A percentile compares a stretch with the other conserved stretches of the same genome.
These are phyloP conservation scores for Cnidoscolus chayamansa DNA, from an alignment of 441 rosid species.

Conservation along the genomic window DNA sequence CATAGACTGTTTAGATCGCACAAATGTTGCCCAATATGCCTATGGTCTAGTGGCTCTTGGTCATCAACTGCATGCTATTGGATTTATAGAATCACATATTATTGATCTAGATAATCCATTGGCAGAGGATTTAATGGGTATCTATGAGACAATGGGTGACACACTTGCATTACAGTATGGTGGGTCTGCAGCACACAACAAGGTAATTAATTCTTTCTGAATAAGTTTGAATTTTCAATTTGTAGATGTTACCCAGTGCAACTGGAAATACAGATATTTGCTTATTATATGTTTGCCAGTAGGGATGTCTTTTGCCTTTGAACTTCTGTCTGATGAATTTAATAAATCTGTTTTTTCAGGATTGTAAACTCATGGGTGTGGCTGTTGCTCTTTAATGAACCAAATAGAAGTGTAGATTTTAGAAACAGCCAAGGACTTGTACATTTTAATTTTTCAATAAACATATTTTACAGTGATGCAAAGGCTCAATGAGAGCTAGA, in stretches of 20 bases:
- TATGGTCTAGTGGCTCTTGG: conserved; percentile 94
- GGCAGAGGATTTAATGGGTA: conserved; percentile 79
- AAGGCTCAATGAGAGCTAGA: neutral
- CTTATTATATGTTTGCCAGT: neutral
- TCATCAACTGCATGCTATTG: conserved; percentile 75
- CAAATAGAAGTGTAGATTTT: neutral
- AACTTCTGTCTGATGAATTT: neutral
- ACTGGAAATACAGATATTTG: neutral
- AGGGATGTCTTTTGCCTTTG: too few species aligned
- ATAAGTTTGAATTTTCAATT: neutral
- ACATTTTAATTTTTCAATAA: neutral
- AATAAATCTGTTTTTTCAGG: neutral
- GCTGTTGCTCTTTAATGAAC: neutral
- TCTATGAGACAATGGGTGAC: conserved; percentile 97
- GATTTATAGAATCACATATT: conserved; percentile 54
- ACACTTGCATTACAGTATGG: conserved; percentile 98
- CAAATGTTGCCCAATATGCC: conserved; percentile 99
- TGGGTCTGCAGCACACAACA: conserved; percentile 98
- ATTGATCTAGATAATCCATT: conserved; percentile 75
- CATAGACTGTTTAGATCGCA: conserved; percentile 96
- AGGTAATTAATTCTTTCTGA: conserved; percentile 46
- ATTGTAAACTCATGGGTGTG: neutral
- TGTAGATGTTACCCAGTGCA: neutral
- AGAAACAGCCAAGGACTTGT: neutral
- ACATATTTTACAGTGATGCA: neutral